Conservation (phyloP, 371 early-diverging fungal species). For the Syncephalastrum sp. region DNA sequence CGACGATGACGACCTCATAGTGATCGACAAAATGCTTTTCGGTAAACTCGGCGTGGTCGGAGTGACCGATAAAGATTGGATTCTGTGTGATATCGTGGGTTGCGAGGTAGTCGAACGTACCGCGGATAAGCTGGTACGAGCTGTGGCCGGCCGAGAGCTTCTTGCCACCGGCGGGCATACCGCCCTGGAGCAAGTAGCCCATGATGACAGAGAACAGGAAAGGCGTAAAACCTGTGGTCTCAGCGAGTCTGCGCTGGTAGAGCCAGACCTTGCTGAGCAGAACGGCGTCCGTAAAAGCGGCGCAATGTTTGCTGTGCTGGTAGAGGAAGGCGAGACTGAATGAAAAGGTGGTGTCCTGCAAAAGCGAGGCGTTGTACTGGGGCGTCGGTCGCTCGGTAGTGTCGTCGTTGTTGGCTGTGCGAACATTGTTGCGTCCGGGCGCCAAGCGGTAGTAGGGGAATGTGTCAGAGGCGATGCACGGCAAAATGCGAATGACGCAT, state of each 20-base stretch:
- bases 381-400: constrained; percentile 70
- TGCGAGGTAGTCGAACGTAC: constrained; percentile 82
- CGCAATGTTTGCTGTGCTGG: constrained; percentile 66
- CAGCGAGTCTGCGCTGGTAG: constrained; percentile 66
- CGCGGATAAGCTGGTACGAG: constrained; percentile 85
- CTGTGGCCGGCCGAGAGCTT: constrained; percentile 71
- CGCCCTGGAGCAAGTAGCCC: constrained; percentile 78
- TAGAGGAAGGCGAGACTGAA: constrained; percentile 80
- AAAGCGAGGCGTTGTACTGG: constrained; percentile 85
- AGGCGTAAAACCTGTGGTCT: constrained; percentile 56
- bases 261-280: constrained; percentile 85
- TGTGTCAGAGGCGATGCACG: constrained; percentile 58
- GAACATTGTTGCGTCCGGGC: constrained; percentile 83
- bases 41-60: constrained; percentile 52
- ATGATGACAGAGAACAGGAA: constrained; percentile 86
- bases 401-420: constrained; percentile 39
- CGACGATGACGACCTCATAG: constrained; percentile 83
- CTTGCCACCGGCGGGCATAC: constrained; percentile 53
- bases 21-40: constrained; percentile 53
- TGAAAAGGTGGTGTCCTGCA: constrained; percentile 73
- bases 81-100: constrained; percentile 70
- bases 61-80: constrained; percentile 72
- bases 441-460: constrained; percentile 75
- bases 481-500: constrained; percentile 80
- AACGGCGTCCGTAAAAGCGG: constrained; percentile 79